Evolutionary conservation across 2,329 filamentous ascomycete species (phyloP).

Genomic region (Sphaerulina vaccinii): DNA sequence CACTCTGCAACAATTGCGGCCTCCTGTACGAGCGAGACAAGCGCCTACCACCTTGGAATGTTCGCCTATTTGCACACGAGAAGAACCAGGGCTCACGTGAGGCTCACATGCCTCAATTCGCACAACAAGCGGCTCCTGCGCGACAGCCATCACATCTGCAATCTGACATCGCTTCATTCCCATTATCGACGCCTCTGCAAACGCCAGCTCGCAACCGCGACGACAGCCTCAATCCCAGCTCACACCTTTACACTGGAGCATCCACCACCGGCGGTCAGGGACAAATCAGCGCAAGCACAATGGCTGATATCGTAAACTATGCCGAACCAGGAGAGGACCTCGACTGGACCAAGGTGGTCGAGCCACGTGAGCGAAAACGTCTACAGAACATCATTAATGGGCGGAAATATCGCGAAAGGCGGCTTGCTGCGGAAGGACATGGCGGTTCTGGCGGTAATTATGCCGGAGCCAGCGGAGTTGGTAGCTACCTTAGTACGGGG

Average conservation of each 20-base stretch:
- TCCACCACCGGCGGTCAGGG: slow-evolving; percentile 34
- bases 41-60: slow-evolving; percentile 74
- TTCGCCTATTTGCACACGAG: slow-evolving; percentile 61
- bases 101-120: slow-evolving; percentile 24
- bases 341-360: slow-evolving; percentile 41
- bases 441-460: slow-evolving; percentile 38
- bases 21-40: slow-evolving; percentile 85
- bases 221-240: slow-evolving; percentile 29
- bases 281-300: slow-evolving; percentile 35
- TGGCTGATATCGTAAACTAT: slow-evolving; percentile 40
- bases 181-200: slow-evolving; percentile 24
- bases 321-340: slow-evolving; percentile 42
- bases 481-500: slow-evolving; percentile 33
- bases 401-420: slow-evolving; percentile 40
- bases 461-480: slow-evolving; percentile 35
- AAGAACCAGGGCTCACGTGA: slow-evolving; percentile 39
- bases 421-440: slow-evolving; percentile 38
- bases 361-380: slow-evolving; percentile 40
- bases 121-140: slow-evolving; percentile 19
- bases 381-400: slow-evolving; percentile 43
- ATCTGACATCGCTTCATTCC: slow-evolving; percentile 35
- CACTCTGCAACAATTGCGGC: slow-evolving; percentile 90
- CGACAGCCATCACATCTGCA: slow-evolving; percentile 32
- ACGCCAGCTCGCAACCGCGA: slow-evolving; percentile 14
- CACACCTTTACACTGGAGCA: slow-evolving; percentile 38